phyloP scores from a whole-genome alignment of 2,329 filamentous ascomycete species.

The Fusarium falciforme region DNA sequence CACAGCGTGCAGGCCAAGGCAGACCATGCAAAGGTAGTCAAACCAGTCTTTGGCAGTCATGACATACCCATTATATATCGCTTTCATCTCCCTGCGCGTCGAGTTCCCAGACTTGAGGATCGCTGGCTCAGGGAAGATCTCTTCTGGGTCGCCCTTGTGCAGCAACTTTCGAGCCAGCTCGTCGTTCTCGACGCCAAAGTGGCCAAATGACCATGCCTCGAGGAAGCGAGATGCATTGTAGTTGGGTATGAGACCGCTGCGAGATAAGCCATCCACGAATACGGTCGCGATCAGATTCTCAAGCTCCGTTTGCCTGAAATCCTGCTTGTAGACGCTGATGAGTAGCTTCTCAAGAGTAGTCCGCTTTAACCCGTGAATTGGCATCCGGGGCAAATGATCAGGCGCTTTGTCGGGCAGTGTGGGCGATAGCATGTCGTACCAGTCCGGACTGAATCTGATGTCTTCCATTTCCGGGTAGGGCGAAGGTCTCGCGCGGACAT shows the following conservation, averaged over 20 bases:
- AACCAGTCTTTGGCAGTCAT: background rate
- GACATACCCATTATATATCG: background rate
- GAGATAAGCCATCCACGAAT: background rate
- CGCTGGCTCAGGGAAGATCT: background rate
- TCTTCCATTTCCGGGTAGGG: background rate
- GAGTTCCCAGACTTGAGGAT: background rate
- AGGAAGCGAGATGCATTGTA: background rate
- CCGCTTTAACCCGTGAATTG: background rate
- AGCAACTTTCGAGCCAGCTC: background rate
- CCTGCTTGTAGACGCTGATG: background rate
- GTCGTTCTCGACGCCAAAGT: background rate
- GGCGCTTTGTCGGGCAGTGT: background rate
- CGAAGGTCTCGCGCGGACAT: background rate
- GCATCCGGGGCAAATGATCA: background rate
- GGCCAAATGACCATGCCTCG: background rate
- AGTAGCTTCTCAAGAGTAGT: background rate
- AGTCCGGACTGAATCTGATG: background rate
- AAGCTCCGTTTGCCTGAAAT: background rate
- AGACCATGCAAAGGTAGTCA: background rate
- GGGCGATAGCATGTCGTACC: background rate
- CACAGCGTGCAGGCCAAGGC: background rate
- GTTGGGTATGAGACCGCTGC: background rate
- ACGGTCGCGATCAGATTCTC: background rate
- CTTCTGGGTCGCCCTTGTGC: background rate
- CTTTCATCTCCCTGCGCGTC: background rate